Evolutionary conservation across 192 early-diverging fungal genomes (phyloP).

Genomic region (Lobosporangium transversale): DNA sequence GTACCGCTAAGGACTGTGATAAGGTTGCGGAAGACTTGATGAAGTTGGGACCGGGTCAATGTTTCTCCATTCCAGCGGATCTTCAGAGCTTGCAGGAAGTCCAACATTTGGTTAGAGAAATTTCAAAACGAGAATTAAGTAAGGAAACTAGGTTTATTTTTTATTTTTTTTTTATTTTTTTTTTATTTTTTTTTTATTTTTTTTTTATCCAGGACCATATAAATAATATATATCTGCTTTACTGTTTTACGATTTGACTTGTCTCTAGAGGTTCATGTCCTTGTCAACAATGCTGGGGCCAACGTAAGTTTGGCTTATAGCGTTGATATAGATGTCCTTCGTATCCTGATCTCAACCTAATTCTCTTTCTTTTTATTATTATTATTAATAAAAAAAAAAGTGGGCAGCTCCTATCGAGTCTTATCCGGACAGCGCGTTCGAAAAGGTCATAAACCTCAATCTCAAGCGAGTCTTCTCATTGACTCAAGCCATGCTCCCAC

Average conservation of each 20-base stretch:
- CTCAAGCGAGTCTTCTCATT: slow-evolving; percentile 84
- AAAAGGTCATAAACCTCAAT: slow-evolving; percentile 88
- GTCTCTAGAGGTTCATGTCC: slow-evolving; percentile 82
- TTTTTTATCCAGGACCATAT: not conserved
- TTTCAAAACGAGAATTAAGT: slow-evolving; percentile 69
- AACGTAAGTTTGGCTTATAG: slow-evolving; percentile 27
- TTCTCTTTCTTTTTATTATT: not conserved
- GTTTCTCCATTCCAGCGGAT: slow-evolving; percentile 79
- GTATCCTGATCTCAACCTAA: not conserved
- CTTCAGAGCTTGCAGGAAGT: slow-evolving; percentile 69
- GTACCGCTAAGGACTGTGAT: slow-evolving; percentile 71
- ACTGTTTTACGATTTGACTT: too few relatives aligned
- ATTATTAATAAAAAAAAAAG: slow-evolving; percentile 2
- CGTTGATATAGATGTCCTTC: not conserved
- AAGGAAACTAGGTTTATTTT: slow-evolving; percentile 9
- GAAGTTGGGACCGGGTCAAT: slow-evolving; percentile 73
- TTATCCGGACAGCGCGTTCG: slow-evolving; percentile 72
- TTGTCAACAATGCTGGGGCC: slow-evolving; percentile 90
- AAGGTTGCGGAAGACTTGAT: slow-evolving; percentile 75
- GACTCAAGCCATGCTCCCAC: slow-evolving; percentile 78
- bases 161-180: not conserved
- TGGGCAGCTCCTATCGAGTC: slow-evolving; percentile 61
- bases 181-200: not conserved
- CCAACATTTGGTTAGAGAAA: slow-evolving; percentile 62
- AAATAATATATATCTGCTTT: not conserved